These are phyloP conservation scores for Candida golubevii DNA, from an alignment of 805 yeast genomes.

Conservation along the genomic window DNA sequence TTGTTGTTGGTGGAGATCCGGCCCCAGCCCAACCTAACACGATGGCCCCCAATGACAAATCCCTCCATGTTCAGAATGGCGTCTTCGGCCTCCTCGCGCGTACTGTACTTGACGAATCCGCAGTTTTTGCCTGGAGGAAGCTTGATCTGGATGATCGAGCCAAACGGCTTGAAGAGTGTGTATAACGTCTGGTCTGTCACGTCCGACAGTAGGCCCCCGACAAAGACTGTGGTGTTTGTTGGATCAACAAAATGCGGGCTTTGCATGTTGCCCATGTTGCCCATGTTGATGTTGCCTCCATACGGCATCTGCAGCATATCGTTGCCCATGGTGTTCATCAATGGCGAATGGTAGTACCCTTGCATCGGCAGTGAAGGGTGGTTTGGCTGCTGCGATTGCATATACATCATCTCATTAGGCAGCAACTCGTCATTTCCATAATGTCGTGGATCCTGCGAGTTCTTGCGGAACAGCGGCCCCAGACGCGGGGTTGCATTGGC, in stretches of 20 bases:
- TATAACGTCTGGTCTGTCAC: constrained; percentile 58
- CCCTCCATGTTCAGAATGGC: constrained; percentile 90
- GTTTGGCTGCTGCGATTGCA: background rate
- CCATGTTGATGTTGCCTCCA: background rate
- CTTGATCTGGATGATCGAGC: constrained; percentile 62
- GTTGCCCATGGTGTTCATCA: constrained; percentile 1
- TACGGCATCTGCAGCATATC: background rate
- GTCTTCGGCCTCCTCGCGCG: constrained; percentile 76
- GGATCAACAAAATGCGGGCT: constrained; percentile 4
- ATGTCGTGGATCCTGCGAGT: background rate
- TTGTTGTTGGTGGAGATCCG: constrained; percentile 29
- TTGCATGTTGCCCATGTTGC: background rate
- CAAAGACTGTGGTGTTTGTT: constrained; percentile 70
- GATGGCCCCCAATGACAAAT: constrained; percentile 76
- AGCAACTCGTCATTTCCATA: background rate
- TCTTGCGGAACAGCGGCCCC: constrained; percentile 9
- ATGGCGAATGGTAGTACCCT: constrained; percentile 1
- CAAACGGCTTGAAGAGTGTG: constrained; percentile 67
- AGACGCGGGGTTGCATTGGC: constrained; percentile 77
- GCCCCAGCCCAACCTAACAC: constrained; percentile 88
- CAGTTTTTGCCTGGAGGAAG: constrained; percentile 81
- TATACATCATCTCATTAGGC: constrained; percentile 3
- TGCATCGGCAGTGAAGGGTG: background rate
- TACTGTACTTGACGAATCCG: constrained; percentile 81
- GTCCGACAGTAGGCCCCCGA: constrained; percentile 68